phyloP scores from a whole-genome alignment of 139 green algal species.

The Chlamydomonas schloesseri region DNA sequence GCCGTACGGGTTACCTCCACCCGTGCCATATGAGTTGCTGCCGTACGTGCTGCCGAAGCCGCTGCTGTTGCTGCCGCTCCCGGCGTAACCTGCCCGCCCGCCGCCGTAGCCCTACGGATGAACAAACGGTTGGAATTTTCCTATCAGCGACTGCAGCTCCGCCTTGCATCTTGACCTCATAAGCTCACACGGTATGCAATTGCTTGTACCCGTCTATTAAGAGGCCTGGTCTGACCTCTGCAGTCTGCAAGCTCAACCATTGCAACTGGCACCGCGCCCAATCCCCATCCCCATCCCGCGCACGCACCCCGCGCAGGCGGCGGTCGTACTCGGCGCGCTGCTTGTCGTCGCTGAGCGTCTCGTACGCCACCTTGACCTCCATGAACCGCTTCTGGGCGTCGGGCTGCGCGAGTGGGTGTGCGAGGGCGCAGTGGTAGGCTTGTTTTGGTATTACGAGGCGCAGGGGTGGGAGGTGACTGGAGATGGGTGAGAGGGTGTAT shows the following conservation, averaged over 20 bases:
- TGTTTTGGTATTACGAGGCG: no score
- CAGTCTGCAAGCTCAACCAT: no score
- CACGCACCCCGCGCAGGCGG: constrained; percentile 5
- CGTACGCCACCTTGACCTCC: constrained; percentile 84
- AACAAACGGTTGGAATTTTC: no score
- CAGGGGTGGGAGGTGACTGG: no score
- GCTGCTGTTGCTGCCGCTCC: constrained; percentile 27
- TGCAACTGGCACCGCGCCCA: no score
- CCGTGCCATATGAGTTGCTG: neutral
- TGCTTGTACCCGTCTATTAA: no score
- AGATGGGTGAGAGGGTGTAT: no score
- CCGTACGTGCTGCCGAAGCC: neutral
- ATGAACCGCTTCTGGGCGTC: constrained; percentile 83
- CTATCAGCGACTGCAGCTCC: no score
- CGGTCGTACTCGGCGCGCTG: constrained; percentile 64
- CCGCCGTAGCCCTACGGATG: constrained; percentile 16
- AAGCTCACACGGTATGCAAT: no score
- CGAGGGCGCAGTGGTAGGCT: neutral
- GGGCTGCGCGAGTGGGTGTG: neutral
- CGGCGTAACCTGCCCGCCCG: neutral
- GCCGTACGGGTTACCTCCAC: neutral
- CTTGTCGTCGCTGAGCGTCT: constrained; percentile 69
- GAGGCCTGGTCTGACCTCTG: no score
- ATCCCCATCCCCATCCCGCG: no score
- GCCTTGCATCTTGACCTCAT: no score